Base-by-base conservation (phyloP, 441 rosid genomes). In the Corymbia citriodora region DNA sequence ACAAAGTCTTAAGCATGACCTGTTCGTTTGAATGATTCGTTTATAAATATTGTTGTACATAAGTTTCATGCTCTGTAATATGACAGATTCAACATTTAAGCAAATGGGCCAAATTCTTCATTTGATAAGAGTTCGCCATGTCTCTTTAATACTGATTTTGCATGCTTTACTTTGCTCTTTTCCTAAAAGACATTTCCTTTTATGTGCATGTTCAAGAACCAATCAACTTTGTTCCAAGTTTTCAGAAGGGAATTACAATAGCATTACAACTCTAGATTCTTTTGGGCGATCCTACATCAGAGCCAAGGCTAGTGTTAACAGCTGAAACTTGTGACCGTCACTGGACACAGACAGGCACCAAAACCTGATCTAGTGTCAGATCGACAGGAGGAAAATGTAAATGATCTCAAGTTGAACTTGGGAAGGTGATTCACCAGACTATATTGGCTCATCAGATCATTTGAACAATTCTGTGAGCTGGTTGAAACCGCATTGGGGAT, bases 91-190 rank as follows among this genome's bases (percentile, higher is more conserved):
- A 3, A 0, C 45, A 68, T 68, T 16, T 31, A 68, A 31, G 33
- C 0, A 79, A 21, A 79, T 0, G 5, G 4, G n/a, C 8, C 85
- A 11, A 40, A 4, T 23, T 79, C n/a, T 23, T 23, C 0, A 0
- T 17, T 0, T 5, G 0, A 23, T 12, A 21, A 45, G n/a, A 79
- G 52, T 79, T 1, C 1, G 10, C n/a, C 52, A 40, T 9, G 21
- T 74, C 6, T 19, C 50, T 74, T 21, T 40, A 40, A 16, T 17
- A 68, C 23, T 0, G 0, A 68, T 31, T 68, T 68, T 31, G 45
- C 74, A 68, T 31, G 29, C 70, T 27, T 63, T 17, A 8, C 45
- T 31, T 68, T 68, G 17, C 21, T 31, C 23, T 68, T 68, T 68
- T 63, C 10, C 33, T 63, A 29, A 3, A 63, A 68, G 79, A 16